Evolutionary conservation across 805 yeast species (phyloP).

Genomic region (Kuraishia floccosa): DNA sequence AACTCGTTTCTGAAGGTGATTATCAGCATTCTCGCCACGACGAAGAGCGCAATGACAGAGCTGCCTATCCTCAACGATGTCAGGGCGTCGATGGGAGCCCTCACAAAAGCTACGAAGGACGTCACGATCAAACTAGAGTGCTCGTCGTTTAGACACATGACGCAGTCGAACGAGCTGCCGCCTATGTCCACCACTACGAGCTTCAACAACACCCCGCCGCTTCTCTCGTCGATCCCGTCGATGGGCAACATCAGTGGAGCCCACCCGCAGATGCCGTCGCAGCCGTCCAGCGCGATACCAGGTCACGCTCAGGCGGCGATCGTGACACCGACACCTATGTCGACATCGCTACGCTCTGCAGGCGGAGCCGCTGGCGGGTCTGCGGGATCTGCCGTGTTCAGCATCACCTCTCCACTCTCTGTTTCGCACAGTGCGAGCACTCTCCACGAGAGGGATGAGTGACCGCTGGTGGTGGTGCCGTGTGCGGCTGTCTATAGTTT

Average conservation of each 20-base stretch:
- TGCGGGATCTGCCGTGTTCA: too few relatives aligned
- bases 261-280: conserved; percentile 3
- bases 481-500: too few relatives aligned
- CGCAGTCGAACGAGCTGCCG: conserved; percentile 1
- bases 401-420: too few relatives aligned
- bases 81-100: conserved; percentile 64
- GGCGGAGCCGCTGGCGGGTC: too few relatives aligned
- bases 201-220: conserved; percentile 12
- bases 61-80: conserved; percentile 72
- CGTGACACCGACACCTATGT: too few relatives aligned
- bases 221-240: conserved; percentile 23
- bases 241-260: conserved; percentile 15
- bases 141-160: conserved; percentile 3
- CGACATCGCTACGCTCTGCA: too few relatives aligned
- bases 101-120: conserved; percentile 86
- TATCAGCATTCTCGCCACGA: conserved; percentile 72
- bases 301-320: too few relatives aligned
- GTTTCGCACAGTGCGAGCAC: too few relatives aligned
- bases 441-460: too few relatives aligned
- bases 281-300: too few relatives aligned
- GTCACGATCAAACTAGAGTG: conserved; percentile 75
- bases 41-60: conserved; percentile 74
- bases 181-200: conserved; percentile 8
- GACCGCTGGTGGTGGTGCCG: too few relatives aligned
- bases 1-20: conserved; percentile 75